Evolutionary conservation across 352 stramenopile species (phyloP).

Genomic region (Phytopythium vexans): DNA sequence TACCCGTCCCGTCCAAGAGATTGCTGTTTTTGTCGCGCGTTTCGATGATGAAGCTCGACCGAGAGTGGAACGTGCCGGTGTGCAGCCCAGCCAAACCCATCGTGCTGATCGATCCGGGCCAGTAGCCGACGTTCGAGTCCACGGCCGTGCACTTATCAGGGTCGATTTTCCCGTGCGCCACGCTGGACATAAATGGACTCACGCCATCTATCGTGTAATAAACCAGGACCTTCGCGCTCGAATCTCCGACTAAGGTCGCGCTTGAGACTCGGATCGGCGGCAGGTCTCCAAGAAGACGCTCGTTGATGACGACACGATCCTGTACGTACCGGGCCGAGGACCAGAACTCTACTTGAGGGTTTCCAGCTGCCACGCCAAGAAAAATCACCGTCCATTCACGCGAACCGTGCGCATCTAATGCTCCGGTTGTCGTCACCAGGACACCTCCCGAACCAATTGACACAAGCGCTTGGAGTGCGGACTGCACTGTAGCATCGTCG

Average conservation of each 20-base stretch:
- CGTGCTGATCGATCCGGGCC: slow-evolving; percentile 53
- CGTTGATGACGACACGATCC: slow-evolving; percentile 38
- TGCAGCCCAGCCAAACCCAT: slow-evolving; percentile 60
- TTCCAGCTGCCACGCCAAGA: slow-evolving; percentile 32
- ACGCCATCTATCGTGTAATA: slow-evolving; percentile 41
- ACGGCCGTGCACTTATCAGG: slow-evolving; percentile 66
- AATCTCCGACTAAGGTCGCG: slow-evolving; percentile 30
- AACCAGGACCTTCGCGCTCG: slow-evolving; percentile 23
- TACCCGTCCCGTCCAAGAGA: slow-evolving; percentile 80
- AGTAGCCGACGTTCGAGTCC: slow-evolving; percentile 51
- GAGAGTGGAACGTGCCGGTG: slow-evolving; percentile 60
- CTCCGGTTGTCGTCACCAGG: slow-evolving; percentile 26
- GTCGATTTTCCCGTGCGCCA: slow-evolving; percentile 58
- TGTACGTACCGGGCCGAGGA: slow-evolving; percentile 53
- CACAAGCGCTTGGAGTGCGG: slow-evolving; percentile 67
- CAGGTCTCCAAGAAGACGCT: slow-evolving; percentile 53
- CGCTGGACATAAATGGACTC: slow-evolving; percentile 48
- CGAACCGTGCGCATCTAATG: slow-evolving; percentile 19
- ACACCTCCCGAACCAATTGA: slow-evolving; percentile 44
- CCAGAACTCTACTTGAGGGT: slow-evolving; percentile 62
- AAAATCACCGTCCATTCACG: slow-evolving; percentile 69
- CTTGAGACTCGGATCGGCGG: slow-evolving; percentile 18
- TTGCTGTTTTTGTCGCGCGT: slow-evolving; percentile 90
- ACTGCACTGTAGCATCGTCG: slow-evolving; percentile 48
- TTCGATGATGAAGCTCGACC: slow-evolving; percentile 90